These are phyloP conservation scores for Rhodamnia argentea DNA, from an alignment of 345 rosid species.

Conservation along the genomic window DNA sequence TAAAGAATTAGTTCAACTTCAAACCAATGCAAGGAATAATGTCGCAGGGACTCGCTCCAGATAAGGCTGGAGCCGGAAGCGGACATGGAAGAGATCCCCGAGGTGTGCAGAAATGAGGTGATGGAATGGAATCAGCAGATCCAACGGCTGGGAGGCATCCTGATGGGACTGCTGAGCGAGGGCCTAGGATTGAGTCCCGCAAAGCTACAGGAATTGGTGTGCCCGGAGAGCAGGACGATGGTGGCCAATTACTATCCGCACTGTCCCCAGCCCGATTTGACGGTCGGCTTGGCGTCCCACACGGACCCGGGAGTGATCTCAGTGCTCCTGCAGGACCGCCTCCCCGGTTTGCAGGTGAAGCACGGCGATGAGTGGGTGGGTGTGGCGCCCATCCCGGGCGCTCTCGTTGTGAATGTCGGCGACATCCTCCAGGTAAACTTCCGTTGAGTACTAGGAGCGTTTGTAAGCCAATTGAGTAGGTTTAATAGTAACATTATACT, in stretches of 20 bases:
- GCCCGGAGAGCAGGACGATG: slow-evolving; percentile 22
- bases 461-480: background rate
- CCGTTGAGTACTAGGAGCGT: background rate
- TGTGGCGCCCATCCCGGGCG: slow-evolving; percentile 34
- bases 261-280: slow-evolving; percentile 52
- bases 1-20: background rate
- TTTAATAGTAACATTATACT: background rate
- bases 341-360: slow-evolving; percentile 45
- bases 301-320: slow-evolving; percentile 35
- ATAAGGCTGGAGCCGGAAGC: slow-evolving; percentile 15
- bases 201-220: slow-evolving; percentile 26
- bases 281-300: slow-evolving; percentile 29
- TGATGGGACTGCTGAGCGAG: slow-evolving; percentile 34
- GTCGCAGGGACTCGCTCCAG: slow-evolving; percentile 5
- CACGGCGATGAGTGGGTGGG: slow-evolving; percentile 30
- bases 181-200: slow-evolving; percentile 25
- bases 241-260: slow-evolving; percentile 33
- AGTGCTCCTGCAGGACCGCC: slow-evolving; percentile 26
- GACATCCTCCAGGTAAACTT: slow-evolving; percentile 41
- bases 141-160: slow-evolving; percentile 15
- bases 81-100: slow-evolving; percentile 19
- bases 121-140: slow-evolving; percentile 26
- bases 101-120: slow-evolving; percentile 27
- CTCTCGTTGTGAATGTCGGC: slow-evolving; percentile 33
- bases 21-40: too few species aligned